Evolutionary conservation across 164 flowering plant genomes (phyloP).

Genomic region (Magnolia changhungtana): DNA sequence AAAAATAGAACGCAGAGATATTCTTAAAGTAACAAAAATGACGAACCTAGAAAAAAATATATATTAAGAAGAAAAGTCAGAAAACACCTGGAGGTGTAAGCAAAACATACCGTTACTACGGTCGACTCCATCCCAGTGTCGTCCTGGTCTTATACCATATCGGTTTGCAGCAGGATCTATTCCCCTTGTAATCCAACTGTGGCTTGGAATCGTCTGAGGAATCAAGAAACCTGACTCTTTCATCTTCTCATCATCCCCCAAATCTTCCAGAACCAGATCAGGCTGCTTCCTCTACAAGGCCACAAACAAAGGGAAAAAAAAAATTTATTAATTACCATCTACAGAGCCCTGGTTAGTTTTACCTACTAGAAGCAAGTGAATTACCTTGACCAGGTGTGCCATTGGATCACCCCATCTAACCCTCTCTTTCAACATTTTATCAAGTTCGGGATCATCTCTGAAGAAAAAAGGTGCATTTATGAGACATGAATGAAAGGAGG

Average conservation of each 20-base stretch:
- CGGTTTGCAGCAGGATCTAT: slow-evolving; percentile 77
- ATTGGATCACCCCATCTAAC: slow-evolving; percentile 95
- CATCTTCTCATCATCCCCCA: slow-evolving; percentile 85
- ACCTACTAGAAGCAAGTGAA: neutral
- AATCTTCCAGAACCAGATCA: slow-evolving; percentile 43
- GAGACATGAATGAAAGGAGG: neutral
- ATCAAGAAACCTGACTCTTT: slow-evolving; percentile 83
- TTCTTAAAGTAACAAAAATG: neutral
- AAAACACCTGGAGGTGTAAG: neutral
- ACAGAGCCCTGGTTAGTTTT: neutral
- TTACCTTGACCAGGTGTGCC: slow-evolving; percentile 86
- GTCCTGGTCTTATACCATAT: slow-evolving; percentile 71
- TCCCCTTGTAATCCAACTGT: slow-evolving; percentile 89
- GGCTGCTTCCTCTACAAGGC: slow-evolving; percentile 48
- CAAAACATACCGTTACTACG: slow-evolving; percentile 72
- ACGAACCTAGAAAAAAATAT: neutral
- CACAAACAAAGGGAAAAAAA: neutral
- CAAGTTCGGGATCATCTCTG: slow-evolving; percentile 93
- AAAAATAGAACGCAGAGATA: neutral
- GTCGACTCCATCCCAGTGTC: slow-evolving; percentile 98
- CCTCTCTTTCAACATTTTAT: slow-evolving; percentile 74
- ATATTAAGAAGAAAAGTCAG: neutral
- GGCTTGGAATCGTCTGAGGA: slow-evolving; percentile 85
- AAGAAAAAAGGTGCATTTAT: slow-evolving; percentile 7
- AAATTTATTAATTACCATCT: neutral